Percentiles rank a stretch among this genome's conserved stretches.
These are phyloP conservation scores for Pochonia chlamydosporia DNA, from an alignment of 2,329 filamentous ascomycete species.

Conservation along the genomic window DNA sequence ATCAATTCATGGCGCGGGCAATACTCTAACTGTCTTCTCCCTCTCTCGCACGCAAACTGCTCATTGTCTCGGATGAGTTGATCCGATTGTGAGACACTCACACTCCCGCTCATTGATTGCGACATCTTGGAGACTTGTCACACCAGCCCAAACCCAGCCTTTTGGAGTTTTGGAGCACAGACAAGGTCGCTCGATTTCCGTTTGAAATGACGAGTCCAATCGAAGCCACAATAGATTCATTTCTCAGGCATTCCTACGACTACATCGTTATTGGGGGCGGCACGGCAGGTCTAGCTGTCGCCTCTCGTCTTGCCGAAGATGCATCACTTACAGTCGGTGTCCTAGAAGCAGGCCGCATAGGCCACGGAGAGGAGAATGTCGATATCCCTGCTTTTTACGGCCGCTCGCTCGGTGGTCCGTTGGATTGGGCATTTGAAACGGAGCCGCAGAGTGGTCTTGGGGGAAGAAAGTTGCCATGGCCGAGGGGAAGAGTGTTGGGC, in stretches of 20 bases:
- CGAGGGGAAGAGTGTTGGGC: conserved; percentile 48
- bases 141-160: no score
- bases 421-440: conserved; percentile 38
- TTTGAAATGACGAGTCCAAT: not conserved
- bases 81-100: no score
- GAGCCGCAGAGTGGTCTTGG: conserved; percentile 29
- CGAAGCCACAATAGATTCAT: conserved; percentile 13
- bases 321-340: conserved; percentile 22
- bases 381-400: conserved; percentile 32
- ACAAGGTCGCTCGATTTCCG: no score
- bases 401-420: conserved; percentile 25
- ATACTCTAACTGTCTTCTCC: no score
- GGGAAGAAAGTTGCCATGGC: conserved; percentile 34
- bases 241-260: conserved; percentile 20
- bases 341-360: conserved; percentile 26
- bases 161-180: no score
- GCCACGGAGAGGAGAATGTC: conserved; percentile 24
- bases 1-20: no score
- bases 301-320: conserved; percentile 38
- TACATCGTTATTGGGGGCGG: conserved; percentile 47
- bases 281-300: conserved; percentile 47
- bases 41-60: no score
- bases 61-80: no score
- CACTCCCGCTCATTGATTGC: no score
- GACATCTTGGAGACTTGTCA: no score